A percentile compares a stretch with the other conserved stretches of the same genome.
phyloP scores from a whole-genome alignment of 495 filamentous ascomycete genomes.

The Lasiosphaeria miniovina region DNA sequence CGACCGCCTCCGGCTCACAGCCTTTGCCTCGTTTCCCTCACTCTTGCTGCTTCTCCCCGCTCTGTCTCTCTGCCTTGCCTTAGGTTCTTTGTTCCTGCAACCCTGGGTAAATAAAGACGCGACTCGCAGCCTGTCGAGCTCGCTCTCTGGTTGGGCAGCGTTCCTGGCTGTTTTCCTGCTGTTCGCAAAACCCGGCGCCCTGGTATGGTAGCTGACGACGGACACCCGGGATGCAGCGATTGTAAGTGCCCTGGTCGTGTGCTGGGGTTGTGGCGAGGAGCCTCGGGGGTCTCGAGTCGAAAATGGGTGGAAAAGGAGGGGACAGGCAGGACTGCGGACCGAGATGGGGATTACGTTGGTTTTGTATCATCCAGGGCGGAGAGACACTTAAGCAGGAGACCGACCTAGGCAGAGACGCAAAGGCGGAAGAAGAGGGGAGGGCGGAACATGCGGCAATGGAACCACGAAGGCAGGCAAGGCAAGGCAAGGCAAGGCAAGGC shows the following conservation, averaged over 20 bases:
- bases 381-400: background rate
- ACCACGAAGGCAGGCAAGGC: conserved; percentile 14
- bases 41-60: too few relatives aligned
- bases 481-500: conserved; percentile 25
- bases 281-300: conserved; percentile 4
- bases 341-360: conserved; percentile 25
- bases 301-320: conserved; percentile 2
- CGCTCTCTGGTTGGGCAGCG: too few relatives aligned
- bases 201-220: too few relatives aligned
- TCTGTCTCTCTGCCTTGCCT: too few relatives aligned
- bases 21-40: too few relatives aligned
- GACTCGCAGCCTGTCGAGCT: too few relatives aligned
- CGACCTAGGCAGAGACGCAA: conserved; percentile 11
- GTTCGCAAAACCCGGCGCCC: too few relatives aligned
- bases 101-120: too few relatives aligned
- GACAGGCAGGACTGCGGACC: conserved; percentile 2
- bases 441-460: conserved; percentile 3
- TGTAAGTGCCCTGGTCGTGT: background rate
- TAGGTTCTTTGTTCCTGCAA: too few relatives aligned
- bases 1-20: too few relatives aligned
- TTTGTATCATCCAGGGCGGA: conserved; percentile 29
- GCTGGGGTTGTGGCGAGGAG: background rate
- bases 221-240: too few relatives aligned
- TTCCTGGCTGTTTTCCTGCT: too few relatives aligned
- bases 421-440: conserved; percentile 10